Evolutionary conservation across 129 eudicot species (phyloP).

Genomic region (Gnaphalium uliginosum): DNA sequence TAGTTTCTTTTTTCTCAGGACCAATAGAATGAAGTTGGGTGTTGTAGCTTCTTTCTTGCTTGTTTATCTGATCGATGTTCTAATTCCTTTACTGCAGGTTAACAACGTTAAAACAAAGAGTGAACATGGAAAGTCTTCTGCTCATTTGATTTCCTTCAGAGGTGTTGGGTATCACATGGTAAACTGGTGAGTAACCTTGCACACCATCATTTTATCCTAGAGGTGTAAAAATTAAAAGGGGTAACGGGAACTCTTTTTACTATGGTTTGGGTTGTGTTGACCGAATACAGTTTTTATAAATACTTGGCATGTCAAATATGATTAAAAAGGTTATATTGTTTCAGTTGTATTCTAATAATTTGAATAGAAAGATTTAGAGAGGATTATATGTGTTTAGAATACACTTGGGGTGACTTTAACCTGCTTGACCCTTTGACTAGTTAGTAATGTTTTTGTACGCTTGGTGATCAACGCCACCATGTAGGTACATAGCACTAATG

Average conservation of each 20-base stretch:
- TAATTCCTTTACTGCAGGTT: constrained; percentile 36
- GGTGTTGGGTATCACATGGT: constrained; percentile 97
- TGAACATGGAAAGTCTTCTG: constrained; percentile 59
- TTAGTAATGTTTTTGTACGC: neutral
- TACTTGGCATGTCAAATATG: neutral
- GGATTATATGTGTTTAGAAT: neutral
- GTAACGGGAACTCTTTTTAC: neutral
- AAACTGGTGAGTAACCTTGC: constrained; percentile 72
- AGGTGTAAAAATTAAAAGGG: neutral
- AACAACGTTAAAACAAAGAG: constrained; percentile 46
- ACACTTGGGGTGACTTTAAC: neutral
- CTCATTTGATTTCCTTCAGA: constrained; percentile 60
- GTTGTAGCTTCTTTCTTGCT: constrained; percentile 13
- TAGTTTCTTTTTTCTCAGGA: constrained; percentile 12
- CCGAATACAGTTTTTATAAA: neutral
- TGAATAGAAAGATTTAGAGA: neutral
- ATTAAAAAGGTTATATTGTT: neutral
- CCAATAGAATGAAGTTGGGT: constrained; percentile 40
- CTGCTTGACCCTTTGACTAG: neutral
- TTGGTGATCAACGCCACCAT: neutral
- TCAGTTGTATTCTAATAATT: neutral
- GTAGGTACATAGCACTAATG: neutral
- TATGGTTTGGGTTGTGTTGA: neutral
- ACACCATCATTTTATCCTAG: neutral
- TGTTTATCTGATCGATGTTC: neutral